Evolutionary conservation across 1,284 basidiomycete species (phyloP).

Genomic region (Erythrobasidium hasegawianum): DNA sequence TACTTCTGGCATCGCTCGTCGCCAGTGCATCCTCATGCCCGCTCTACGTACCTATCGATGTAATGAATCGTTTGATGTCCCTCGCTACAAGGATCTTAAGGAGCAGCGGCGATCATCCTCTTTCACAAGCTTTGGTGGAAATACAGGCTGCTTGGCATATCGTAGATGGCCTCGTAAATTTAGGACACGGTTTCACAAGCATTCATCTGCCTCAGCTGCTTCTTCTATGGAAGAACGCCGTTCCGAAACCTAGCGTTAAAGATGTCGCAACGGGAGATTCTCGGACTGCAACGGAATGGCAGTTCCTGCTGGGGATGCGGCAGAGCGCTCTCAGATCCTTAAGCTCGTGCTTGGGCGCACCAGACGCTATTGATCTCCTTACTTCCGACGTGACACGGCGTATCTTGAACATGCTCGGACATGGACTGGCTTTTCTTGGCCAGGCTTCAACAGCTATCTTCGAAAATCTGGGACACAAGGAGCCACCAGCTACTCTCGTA

Average conservation of each 20-base stretch:
- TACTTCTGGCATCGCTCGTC: constrained; percentile 81
- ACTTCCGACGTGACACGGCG: constrained; percentile 76
- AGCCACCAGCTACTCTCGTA: too few relatives aligned
- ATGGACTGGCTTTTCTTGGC: constrained; percentile 39
- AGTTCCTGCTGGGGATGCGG: constrained; percentile 83
- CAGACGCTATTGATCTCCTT: constrained; percentile 69
- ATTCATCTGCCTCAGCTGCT: constrained; percentile 87
- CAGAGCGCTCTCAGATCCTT: constrained; percentile 82
- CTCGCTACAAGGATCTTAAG: constrained; percentile 87
- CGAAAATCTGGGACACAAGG: too few relatives aligned
- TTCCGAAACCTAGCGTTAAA: constrained; percentile 88
- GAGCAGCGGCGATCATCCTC: constrained; percentile 81
- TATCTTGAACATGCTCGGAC: constrained; percentile 68
- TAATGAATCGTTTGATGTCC: constrained; percentile 84
- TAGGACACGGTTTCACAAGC: constrained; percentile 89
- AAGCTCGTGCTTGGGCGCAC: too few relatives aligned
- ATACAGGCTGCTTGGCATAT: constrained; percentile 93
- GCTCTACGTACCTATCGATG: constrained; percentile 90
- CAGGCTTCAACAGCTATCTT: constrained; percentile 48
- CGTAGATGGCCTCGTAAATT: constrained; percentile 82
- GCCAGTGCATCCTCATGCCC: constrained; percentile 80
- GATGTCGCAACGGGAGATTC: constrained; percentile 63
- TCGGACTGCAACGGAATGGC: constrained; percentile 76
- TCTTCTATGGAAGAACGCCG: constrained; percentile 92
- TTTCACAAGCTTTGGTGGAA: constrained; percentile 74